Conservation (phyloP, 371 early-diverging fungal species). For the Mortierella sp. region DNA sequence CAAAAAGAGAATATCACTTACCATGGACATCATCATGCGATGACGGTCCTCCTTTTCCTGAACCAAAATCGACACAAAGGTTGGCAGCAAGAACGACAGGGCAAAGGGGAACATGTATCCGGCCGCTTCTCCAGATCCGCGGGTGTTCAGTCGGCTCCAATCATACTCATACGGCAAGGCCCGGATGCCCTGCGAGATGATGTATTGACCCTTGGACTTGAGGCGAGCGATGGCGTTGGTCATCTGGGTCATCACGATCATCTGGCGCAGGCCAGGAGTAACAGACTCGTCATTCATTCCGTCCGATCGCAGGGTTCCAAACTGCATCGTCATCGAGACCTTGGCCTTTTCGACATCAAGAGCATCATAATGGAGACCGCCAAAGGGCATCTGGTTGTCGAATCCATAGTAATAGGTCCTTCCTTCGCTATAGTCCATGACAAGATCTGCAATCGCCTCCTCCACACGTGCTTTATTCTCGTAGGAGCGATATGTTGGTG, state of each 20-base stretch:
- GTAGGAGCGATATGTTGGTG: constrained; percentile 2
- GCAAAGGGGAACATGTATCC: constrained; percentile 45
- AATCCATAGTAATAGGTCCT: too few species aligned
- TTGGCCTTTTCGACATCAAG: constrained; percentile 7
- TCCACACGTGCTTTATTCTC: constrained; percentile 12
- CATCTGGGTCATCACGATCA: constrained; percentile 42
- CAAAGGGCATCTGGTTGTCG: constrained; percentile 9
- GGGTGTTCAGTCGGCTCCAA: background rate
- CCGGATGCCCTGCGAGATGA: constrained; percentile 41
- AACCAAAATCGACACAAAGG: constrained; percentile 77
- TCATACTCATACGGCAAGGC: constrained; percentile 35
- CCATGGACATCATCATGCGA: constrained; percentile 81
- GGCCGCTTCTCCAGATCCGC: constrained; percentile 58
- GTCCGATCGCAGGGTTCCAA: constrained; percentile 65
- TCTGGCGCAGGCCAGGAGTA: constrained; percentile 41
- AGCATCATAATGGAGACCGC: background rate
- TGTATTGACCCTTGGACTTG: constrained; percentile 33
- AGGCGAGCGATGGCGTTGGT: constrained; percentile 31
- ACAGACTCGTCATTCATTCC: constrained; percentile 71
- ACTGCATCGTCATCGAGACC: constrained; percentile 38
- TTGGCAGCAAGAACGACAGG: constrained; percentile 77
- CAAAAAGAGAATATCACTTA: background rate
- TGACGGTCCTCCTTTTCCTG: constrained; percentile 80
- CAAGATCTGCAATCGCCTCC: background rate
- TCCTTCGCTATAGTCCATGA: background rate